Conservation (phyloP, 495 filamentous ascomycete species). For the Mytilinidion resinicola region DNA sequence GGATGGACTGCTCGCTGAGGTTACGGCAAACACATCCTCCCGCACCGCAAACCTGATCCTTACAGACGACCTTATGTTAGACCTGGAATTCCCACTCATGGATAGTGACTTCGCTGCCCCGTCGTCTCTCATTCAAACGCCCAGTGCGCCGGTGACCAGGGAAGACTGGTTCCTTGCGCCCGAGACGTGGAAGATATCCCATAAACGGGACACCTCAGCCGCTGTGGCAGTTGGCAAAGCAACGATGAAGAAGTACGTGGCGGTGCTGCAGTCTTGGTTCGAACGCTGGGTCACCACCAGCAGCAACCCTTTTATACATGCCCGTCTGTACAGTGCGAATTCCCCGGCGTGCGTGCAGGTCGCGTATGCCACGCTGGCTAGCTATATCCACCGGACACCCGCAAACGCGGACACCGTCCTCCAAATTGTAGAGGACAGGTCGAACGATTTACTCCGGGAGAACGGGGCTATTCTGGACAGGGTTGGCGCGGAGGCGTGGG, state of each 20-base stretch:
- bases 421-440: constrained; percentile 20
- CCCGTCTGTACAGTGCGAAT: constrained; percentile 11
- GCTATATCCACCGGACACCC: constrained; percentile 18
- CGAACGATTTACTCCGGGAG: constrained; percentile 15
- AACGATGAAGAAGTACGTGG: constrained; percentile 5
- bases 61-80: constrained; percentile 12
- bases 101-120: constrained; percentile 8
- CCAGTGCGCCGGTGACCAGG: constrained; percentile 10
- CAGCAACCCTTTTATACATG: constrained; percentile 24
- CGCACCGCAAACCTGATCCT: constrained; percentile 10
- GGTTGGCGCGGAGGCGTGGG: constrained; percentile 17
- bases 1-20: constrained; percentile 15
- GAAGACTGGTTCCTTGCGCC: constrained; percentile 18
- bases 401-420: constrained; percentile 19
- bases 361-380: constrained; percentile 21
- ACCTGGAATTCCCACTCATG: constrained; percentile 12
- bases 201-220: constrained; percentile 7
- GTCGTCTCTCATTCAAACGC: constrained; percentile 6
- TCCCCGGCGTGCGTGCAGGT: constrained; percentile 20
- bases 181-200: constrained; percentile 17
- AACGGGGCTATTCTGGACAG: constrained; percentile 14
- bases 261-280: constrained; percentile 17
- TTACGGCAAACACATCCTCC: constrained; percentile 9
- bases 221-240: constrained; percentile 7
- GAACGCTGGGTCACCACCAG: constrained; percentile 17